Conservation (phyloP, 2,329 filamentous ascomycete species). For the Fusarium denticulatum region DNA sequence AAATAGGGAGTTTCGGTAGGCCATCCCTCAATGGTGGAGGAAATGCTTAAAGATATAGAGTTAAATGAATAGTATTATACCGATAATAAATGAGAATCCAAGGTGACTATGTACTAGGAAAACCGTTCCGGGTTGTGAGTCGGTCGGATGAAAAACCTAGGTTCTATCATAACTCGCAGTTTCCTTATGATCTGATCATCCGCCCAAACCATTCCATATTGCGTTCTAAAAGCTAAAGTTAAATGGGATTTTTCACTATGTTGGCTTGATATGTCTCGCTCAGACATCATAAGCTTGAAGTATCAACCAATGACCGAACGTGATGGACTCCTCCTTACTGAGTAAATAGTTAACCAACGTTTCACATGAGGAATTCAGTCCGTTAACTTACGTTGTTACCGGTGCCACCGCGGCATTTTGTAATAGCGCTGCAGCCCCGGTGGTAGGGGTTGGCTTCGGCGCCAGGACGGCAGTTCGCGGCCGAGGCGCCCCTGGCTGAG, state of each 20-base stretch:
- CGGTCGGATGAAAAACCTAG: neutral
- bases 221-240: too few relatives aligned
- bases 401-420: neutral
- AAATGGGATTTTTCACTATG: too few relatives aligned
- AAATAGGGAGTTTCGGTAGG: fast-evolving
- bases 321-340: neutral
- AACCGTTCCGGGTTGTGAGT: fast-evolving
- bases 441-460: neutral
- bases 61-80: fast-evolving
- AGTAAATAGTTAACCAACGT: fast-evolving
- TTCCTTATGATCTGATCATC: fast-evolving
- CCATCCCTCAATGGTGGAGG: fast-evolving
- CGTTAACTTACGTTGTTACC: neutral
- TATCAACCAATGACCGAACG: neutral
- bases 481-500: neutral
- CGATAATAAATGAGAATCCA: fast-evolving
- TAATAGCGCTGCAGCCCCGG: neutral
- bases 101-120: neutral
- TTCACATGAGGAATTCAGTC: fast-evolving
- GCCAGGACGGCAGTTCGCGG: neutral
- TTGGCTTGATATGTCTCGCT: too few relatives aligned
- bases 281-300: too few relatives aligned
- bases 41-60: neutral
- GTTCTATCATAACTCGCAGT: neutral
- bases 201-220: neutral